These are phyloP conservation scores for Wickerhamomyces kurtzmanii DNA, from an alignment of 805 yeast genomes.

Conservation along the genomic window DNA sequence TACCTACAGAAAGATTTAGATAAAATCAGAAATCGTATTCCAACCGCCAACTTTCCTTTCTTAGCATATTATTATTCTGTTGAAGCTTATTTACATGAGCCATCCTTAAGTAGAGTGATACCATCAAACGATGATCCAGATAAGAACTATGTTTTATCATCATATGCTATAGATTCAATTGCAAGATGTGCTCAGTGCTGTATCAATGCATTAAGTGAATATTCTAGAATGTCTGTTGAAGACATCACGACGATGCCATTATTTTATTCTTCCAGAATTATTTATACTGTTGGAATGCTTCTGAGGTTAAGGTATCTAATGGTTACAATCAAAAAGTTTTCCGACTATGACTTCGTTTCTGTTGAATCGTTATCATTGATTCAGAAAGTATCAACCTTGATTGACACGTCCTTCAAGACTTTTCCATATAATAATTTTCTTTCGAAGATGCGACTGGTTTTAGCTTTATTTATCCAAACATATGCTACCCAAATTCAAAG, in stretches of 20 bases:
- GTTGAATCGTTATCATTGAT: conserved; percentile 26
- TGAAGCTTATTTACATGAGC: conserved; percentile 60
- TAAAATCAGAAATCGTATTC: conserved; percentile 26
- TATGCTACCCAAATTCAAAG: conserved; percentile 41
- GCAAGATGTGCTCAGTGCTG: conserved; percentile 45
- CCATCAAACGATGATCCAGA: conserved; percentile 10
- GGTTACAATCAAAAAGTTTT: conserved; percentile 38
- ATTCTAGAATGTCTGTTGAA: conserved; percentile 30
- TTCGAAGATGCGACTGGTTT: conserved; percentile 42
- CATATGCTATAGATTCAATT: conserved; percentile 29
- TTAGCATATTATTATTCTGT: conserved; percentile 50
- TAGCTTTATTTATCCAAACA: conserved; percentile 51
- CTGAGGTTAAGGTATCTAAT: conserved; percentile 45
- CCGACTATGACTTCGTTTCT: conserved; percentile 36
- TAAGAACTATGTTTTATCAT: conserved; percentile 14
- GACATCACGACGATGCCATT: conserved; percentile 49
- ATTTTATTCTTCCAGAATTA: conserved; percentile 42
- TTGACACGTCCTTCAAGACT: conserved; percentile 15
- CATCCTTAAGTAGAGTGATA: conserved; percentile 23
- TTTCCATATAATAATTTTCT: conserved; percentile 40
- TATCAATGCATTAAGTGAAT: conserved; percentile 38
- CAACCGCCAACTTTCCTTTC: conserved; percentile 26
- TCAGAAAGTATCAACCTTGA: neutral
- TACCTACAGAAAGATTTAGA: conserved; percentile 42
- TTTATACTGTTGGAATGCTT: conserved; percentile 55